Percentiles rank a stretch among this genome's conserved stretches.
Conservation (phyloP, 768 basidiomycete species). For the Termitomyces sp. region DNA sequence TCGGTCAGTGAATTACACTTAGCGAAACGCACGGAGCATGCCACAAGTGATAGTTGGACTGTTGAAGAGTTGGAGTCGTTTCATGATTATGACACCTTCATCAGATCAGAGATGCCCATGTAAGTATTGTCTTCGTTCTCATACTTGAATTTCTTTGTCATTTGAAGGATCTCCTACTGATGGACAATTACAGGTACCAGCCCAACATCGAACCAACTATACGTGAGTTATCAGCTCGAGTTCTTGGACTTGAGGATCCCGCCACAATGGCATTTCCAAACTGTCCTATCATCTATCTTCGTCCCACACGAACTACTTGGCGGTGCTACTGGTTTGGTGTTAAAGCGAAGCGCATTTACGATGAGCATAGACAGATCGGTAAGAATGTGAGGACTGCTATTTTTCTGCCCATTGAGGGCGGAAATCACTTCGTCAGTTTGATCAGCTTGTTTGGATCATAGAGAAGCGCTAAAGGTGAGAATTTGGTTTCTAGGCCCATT, state of each 20-base stretch:
- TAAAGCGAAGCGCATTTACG: slow-evolving; percentile 14
- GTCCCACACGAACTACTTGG: slow-evolving; percentile 20
- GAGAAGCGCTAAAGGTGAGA: not conserved
- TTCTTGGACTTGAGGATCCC: slow-evolving; percentile 18
- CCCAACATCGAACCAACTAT: slow-evolving; percentile 20
- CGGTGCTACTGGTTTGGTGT: slow-evolving; percentile 20
- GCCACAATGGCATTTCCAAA: slow-evolving; percentile 8
- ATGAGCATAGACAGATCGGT: slow-evolving; percentile 15
- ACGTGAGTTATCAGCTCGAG: slow-evolving; percentile 13
- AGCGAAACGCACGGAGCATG: slow-evolving; percentile 14
- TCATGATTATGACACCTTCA: slow-evolving; percentile 13
- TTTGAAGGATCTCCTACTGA: not conserved
- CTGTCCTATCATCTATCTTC: slow-evolving; percentile 17
- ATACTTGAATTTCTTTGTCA: not conserved
- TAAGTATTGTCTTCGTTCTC: slow-evolving; percentile 5
- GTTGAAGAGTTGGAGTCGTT: slow-evolving; percentile 16
- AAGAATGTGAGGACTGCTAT: slow-evolving; percentile 18
- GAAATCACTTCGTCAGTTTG: slow-evolving; percentile 34
- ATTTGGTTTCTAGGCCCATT: slow-evolving; percentile 5
- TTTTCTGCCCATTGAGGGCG: slow-evolving; percentile 21
- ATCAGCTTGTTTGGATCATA: not conserved
- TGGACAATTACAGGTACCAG: slow-evolving; percentile 13
- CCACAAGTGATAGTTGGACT: slow-evolving; percentile 18
- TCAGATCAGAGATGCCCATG: slow-evolving; percentile 18
- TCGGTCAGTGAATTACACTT: slow-evolving; percentile 18